Percentiles rank a stretch among this genome's conserved stretches.
These are phyloP conservation scores for Lophium mytilinum DNA, from an alignment of 495 filamentous ascomycete species.

Conservation along the genomic window DNA sequence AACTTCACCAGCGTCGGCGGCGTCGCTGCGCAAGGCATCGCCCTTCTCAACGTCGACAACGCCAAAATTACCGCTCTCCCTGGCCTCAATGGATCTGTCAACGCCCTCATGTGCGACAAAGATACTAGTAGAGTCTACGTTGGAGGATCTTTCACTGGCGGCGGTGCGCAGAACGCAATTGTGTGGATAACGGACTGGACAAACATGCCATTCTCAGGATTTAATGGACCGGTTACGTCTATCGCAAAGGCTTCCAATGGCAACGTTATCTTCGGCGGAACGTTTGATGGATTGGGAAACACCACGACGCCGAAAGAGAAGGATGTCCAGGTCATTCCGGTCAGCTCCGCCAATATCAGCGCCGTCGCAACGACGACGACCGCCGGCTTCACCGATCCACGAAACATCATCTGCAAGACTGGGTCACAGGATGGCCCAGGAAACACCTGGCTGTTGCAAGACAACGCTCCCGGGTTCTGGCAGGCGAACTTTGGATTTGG, in stretches of 20 bases:
- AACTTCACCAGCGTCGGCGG: conserved; percentile 92
- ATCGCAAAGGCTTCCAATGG: conserved; percentile 72
- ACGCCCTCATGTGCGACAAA: conserved; percentile 73
- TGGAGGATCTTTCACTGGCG: conserved; percentile 73
- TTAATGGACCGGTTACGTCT: conserved; percentile 86
- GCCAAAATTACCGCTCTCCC: conserved; percentile 59
- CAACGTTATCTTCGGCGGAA: conserved; percentile 84
- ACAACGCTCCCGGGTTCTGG: conserved; percentile 77
- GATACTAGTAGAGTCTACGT: conserved; percentile 80
- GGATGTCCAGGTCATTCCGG: conserved; percentile 70
- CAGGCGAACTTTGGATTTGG: conserved; percentile 71
- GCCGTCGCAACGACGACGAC: conserved; percentile 50
- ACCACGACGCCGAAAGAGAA: conserved; percentile 52
- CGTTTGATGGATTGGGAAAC: conserved; percentile 88
- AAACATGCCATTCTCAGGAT: conserved; percentile 81
- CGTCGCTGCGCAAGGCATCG: conserved; percentile 66
- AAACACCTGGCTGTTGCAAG: conserved; percentile 76
- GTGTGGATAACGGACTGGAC: conserved; percentile 77
- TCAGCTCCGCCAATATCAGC: conserved; percentile 66
- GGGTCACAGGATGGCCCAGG: conserved; percentile 49
- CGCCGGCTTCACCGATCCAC: conserved; percentile 66
- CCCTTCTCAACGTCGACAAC: conserved; percentile 65
- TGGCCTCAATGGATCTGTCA: conserved; percentile 75
- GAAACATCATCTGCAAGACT: conserved; percentile 77
- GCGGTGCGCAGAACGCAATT: conserved; percentile 80